Evolutionary conservation across 2,329 filamentous ascomycete genomes (phyloP), one percentile per base, ranked within the genome.

Genomic region (Aspergillus sp.): DNA sequence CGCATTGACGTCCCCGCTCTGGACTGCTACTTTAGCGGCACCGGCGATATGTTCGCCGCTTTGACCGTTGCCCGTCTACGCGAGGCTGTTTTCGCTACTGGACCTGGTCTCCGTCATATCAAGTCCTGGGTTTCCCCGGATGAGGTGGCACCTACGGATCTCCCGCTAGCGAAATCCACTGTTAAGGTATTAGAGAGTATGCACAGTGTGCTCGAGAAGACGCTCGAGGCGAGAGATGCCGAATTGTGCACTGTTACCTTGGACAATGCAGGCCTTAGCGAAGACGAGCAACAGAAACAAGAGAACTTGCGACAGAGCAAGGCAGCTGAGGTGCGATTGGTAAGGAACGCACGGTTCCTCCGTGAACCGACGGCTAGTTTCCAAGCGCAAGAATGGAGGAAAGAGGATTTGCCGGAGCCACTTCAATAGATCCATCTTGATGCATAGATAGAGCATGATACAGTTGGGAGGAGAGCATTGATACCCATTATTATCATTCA

Each of bases 21-120:
- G 50, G 87, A 95, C 63, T 88, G 90, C 70, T 95, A 93, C 76
- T 98, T 97, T 71, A 90, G 86, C 59, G 93, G 93, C 37, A 97
- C 94, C 0, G 93, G 93, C 42, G 93, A 98, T 73, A 96, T 98
- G 91, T 97, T 98, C 64, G 91, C 90, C 25, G 91, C 91, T 6
- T 77, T 98, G 41, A 90, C 89, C 63, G 83, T 95, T 1, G 88
- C 88, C 37, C 83, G 91, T 25, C 82, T 98, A 62, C 84, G 91
- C 49, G 88, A 97, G 73, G 90, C 88, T 22, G 85, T 88, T 1
- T 69, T 74, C 45, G 70, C 69, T 3, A 72, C 73, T 0, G 63
- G 60, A 5, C 58, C 65, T 2, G 59, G 64, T 2, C 70, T 95
- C 3, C 68, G 74, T 13, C 64, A 72, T 6, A 79, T 69, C 2